Percentiles rank a stretch among this genome's conserved stretches.
Evolutionary conservation across 345 rosid genomes (phyloP).

Genomic region (Citrus reticulata): DNA sequence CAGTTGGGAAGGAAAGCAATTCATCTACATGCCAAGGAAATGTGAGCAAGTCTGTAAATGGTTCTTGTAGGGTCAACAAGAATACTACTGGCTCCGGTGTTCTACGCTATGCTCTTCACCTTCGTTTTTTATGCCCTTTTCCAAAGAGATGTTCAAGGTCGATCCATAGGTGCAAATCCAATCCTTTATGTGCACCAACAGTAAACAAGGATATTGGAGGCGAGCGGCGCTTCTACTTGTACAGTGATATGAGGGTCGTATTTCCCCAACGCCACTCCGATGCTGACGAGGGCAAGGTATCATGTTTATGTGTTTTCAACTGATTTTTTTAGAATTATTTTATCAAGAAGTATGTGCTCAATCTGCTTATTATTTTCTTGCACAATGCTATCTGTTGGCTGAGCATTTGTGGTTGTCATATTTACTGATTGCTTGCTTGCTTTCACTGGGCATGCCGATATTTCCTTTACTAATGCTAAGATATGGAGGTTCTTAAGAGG

Average conservation of each 20-base stretch:
- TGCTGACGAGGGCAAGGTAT: slow-evolving; percentile 62
- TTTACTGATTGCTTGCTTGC: neutral
- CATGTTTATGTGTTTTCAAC: neutral
- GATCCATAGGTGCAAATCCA: slow-evolving; percentile 32
- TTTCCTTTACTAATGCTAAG: neutral
- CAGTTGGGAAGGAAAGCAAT: slow-evolving; percentile 9
- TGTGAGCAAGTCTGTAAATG: slow-evolving; percentile 21
- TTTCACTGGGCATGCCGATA: neutral
- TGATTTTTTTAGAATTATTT: neutral
- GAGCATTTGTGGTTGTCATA: neutral
- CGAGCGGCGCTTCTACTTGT: slow-evolving; percentile 43
- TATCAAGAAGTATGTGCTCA: neutral
- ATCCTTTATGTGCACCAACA: slow-evolving; percentile 14
- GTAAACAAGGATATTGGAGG: slow-evolving; percentile 19
- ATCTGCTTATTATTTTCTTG: slow-evolving; percentile 1
- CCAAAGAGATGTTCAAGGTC: slow-evolving; percentile 36
- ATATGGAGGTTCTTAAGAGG: neutral
- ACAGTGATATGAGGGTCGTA: slow-evolving; percentile 49
- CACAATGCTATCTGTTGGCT: neutral
- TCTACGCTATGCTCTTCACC: slow-evolving; percentile 58
- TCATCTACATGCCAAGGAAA: slow-evolving; percentile 11
- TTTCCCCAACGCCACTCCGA: slow-evolving; percentile 67
- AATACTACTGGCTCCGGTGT: slow-evolving; percentile 32
- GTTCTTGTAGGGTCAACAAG: slow-evolving; percentile 37
- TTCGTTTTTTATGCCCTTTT: slow-evolving; percentile 43